Conservation (phyloP, 2,329 filamentous ascomycete species). For the Pezicula neosporulosa region DNA sequence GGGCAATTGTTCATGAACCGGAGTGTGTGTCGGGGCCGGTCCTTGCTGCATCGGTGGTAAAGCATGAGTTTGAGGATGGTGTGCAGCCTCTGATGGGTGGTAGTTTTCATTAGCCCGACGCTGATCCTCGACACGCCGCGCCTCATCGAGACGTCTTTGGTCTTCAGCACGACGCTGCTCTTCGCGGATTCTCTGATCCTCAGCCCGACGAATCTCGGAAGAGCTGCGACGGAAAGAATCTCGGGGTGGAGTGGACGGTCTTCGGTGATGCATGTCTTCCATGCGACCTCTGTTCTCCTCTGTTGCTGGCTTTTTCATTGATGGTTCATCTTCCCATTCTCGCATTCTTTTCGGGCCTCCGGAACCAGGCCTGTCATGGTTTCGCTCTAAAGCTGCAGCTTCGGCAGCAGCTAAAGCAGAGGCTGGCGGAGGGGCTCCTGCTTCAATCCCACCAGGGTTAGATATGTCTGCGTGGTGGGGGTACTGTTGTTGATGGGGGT, state of each 20-base stretch:
- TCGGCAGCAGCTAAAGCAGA: slow-evolving; percentile 66
- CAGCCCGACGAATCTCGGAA: slow-evolving; percentile 61
- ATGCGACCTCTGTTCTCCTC: slow-evolving; percentile 85
- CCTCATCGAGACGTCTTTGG: slow-evolving; percentile 65
- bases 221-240: slow-evolving; percentile 74
- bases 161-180: slow-evolving; percentile 56
- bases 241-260: slow-evolving; percentile 70
- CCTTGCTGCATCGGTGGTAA: slow-evolving; percentile 63
- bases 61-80: slow-evolving; percentile 68
- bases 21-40: slow-evolving; percentile 40
- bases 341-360: slow-evolving; percentile 79
- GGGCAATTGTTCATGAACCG: slow-evolving; percentile 39
- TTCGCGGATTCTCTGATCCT: slow-evolving; percentile 64
- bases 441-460: slow-evolving; percentile 35
- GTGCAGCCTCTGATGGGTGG: slow-evolving; percentile 88
- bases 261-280: slow-evolving; percentile 78
- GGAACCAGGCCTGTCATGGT: slow-evolving; percentile 74
- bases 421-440: slow-evolving; percentile 64
- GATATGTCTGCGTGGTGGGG: slow-evolving; percentile 64
- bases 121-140: slow-evolving; percentile 52
- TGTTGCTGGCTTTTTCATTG: slow-evolving; percentile 80
- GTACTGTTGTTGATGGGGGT: slow-evolving; percentile 78
- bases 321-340: slow-evolving; percentile 84
- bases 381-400: slow-evolving; percentile 57
- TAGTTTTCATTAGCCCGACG: slow-evolving; percentile 76